These are phyloP conservation scores for Cladophialophora chaetospira DNA, from an alignment of 2,329 filamentous ascomycete genomes.

Conservation along the genomic window DNA sequence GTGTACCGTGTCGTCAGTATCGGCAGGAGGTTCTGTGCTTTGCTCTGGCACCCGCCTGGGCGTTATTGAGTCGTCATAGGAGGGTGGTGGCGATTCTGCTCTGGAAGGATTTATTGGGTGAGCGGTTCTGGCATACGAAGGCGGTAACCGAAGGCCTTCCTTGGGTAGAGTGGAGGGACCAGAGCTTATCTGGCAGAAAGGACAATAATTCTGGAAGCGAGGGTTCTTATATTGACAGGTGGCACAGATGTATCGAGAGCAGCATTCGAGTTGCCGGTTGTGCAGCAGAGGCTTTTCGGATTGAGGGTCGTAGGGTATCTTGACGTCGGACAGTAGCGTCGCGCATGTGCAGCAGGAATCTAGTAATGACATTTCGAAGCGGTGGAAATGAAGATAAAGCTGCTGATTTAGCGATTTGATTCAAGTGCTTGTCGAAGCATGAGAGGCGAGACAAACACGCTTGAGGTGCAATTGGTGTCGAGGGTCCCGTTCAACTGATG, in stretches of 20 bases:
- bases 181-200: conserved; percentile 74
- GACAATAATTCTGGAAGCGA: conserved; percentile 68
- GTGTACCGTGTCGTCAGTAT: conserved; percentile 65
- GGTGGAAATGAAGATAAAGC: too few relatives aligned
- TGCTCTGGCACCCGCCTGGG: conserved; percentile 8
- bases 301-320: conserved; percentile 55
- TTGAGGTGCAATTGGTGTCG: too few relatives aligned
- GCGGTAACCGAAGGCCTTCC: conserved; percentile 57
- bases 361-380: conserved; percentile 14
- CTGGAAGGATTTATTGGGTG: not conserved
- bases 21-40: conserved; percentile 2
- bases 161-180: conserved; percentile 61
- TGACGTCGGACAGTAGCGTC: conserved; percentile 58
- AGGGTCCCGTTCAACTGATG: too few relatives aligned
- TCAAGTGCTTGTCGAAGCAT: too few relatives aligned
- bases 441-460: too few relatives aligned
- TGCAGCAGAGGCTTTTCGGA: conserved; percentile 63
- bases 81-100: conserved; percentile 19
- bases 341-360: conserved; percentile 70
- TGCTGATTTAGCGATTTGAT: too few relatives aligned
- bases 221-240: conserved; percentile 67
- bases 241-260: conserved; percentile 70
- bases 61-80: conserved; percentile 20
- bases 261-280: conserved; percentile 68
- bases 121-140: conserved; percentile 33